Evolutionary conservation across 2,329 filamentous ascomycete genomes (phyloP), one percentile per base, ranked within the genome.

Genomic region (Lithohypha guttulata): DNA sequence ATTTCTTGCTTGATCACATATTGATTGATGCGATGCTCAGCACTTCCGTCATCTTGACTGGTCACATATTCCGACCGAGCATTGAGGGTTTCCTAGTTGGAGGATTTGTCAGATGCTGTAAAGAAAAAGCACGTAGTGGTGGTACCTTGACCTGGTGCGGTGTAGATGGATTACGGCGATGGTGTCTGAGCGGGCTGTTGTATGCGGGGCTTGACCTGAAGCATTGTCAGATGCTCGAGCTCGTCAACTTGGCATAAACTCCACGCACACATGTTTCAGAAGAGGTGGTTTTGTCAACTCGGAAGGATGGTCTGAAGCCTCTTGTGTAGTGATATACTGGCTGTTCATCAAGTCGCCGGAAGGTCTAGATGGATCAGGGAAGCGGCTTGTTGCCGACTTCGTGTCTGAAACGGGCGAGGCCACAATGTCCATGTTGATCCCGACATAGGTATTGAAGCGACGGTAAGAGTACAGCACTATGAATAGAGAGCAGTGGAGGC

Each of bases 1-100:
- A 98, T 95, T 67, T 96, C 89, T 58, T 93, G 82, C 59, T 82
- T 79, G 55, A 98, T 91, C 42, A 81, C 71, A 59, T 96, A 98
- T 63, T 96, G 89, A 59, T 96, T 96, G 64, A 96, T 89, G 42
- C 78, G 75, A 56, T 93, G 84, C 55, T 93, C 78, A 2, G 81
- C 78, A 35, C 70, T 73, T 18, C 86, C 86, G 55, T 94, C 85
- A 50, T 80, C 70, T 51, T 89, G 81, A 58, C 86, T 87, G 53
- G 80, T 91, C 45, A 75, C 80, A 60, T 93, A 93, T 56, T 91
- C 79, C 20, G 85, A 87, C 43, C 77, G 78, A 39, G 89, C 89
- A 68, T 95, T 81, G 53, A 94, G 75, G 2, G 89, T 95, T 76
- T 94, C 87, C 81, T 89, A 52, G 43, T 39, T 36, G 38, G 20